A percentile compares a stretch with the other conserved stretches of the same genome.
Evolutionary conservation across 2,329 filamentous ascomycete species (phyloP).

Genomic region (Lachnellula occidentalis): DNA sequence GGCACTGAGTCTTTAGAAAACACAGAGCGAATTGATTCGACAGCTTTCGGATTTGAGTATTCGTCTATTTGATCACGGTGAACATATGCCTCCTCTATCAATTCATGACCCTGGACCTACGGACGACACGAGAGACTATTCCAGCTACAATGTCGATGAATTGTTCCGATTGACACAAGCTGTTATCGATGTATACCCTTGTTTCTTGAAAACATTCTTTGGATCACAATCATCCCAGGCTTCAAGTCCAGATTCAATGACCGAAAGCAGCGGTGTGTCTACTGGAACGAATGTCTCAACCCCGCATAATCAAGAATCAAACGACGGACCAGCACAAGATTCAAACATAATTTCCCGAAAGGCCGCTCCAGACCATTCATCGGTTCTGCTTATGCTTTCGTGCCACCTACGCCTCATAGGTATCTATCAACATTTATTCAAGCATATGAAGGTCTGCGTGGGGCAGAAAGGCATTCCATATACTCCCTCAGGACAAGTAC

Average conservation of each 20-base stretch:
- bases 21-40: slow-evolving; percentile 11
- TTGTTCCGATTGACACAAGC: slow-evolving; percentile 18
- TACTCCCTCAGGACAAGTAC: slow-evolving; percentile 2
- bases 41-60: slow-evolving; percentile 20
- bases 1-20: not conserved
- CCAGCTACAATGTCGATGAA: slow-evolving; percentile 13
- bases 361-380: slow-evolving; percentile 15
- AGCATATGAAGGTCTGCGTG: slow-evolving; percentile 19
- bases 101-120: slow-evolving; percentile 13
- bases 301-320: not conserved
- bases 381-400: slow-evolving; percentile 21
- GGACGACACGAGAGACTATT: not conserved
- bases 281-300: not conserved
- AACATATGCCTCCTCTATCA: slow-evolving; percentile 17
- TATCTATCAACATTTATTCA: slow-evolving; percentile 20
- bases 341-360: not conserved
- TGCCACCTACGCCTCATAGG: slow-evolving; percentile 23
- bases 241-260: not conserved
- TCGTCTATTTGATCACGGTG: slow-evolving; percentile 16
- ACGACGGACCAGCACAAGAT: not conserved
- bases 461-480: slow-evolving; percentile 5
- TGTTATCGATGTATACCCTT: slow-evolving; percentile 21
- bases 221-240: not conserved
- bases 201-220: slow-evolving; percentile 14
- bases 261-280: not conserved